These are phyloP conservation scores for Tolypocladium paradoxum DNA, from an alignment of 2,329 filamentous ascomycete species.

Conservation along the genomic window DNA sequence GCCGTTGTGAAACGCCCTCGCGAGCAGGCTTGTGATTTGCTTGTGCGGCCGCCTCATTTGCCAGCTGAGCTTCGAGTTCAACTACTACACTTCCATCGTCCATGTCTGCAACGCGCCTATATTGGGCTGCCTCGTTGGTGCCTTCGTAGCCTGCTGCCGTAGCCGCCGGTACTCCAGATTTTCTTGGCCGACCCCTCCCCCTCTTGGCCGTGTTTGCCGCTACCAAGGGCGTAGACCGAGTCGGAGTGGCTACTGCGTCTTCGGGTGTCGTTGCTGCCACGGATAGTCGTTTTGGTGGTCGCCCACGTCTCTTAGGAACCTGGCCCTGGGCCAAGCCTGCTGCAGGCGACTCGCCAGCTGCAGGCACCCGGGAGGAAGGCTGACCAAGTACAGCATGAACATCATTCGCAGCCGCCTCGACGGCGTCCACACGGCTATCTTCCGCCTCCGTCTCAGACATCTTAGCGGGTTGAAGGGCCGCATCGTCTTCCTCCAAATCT, in stretches of 20 bases:
- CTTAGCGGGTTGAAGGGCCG: constrained; percentile 13
- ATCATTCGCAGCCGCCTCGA: constrained; percentile 29
- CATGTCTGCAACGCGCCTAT: neutral
- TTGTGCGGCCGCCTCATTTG: constrained; percentile 6
- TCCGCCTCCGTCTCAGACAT: constrained; percentile 1
- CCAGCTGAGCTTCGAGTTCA: constrained; percentile 9
- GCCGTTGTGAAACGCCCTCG: constrained; percentile 6
- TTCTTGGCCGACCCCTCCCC: constrained; percentile 18
- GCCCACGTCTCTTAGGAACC: constrained; percentile 14
- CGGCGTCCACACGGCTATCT: constrained; percentile 11
- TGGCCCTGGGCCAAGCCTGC: neutral
- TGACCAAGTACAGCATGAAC: constrained; percentile 16
- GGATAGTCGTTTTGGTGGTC: constrained; percentile 20
- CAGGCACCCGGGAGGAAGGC: neutral
- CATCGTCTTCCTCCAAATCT: constrained; percentile 32
- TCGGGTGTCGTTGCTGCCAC: constrained; percentile 1
- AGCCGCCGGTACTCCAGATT: neutral
- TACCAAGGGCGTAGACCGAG: constrained; percentile 1
- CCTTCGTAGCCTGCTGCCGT: neutral
- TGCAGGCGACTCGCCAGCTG: constrained; percentile 1
- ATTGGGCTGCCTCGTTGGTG: neutral
- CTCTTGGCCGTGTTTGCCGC: constrained; percentile 5
- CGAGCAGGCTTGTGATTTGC: neutral
- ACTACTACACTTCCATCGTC: constrained; percentile 3
- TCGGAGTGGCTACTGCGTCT: neutral